Percentiles rank a stretch among this genome's conserved stretches.
phyloP scores from a whole-genome alignment of 805 yeast genomes.

The Candida arabinofermentans region DNA sequence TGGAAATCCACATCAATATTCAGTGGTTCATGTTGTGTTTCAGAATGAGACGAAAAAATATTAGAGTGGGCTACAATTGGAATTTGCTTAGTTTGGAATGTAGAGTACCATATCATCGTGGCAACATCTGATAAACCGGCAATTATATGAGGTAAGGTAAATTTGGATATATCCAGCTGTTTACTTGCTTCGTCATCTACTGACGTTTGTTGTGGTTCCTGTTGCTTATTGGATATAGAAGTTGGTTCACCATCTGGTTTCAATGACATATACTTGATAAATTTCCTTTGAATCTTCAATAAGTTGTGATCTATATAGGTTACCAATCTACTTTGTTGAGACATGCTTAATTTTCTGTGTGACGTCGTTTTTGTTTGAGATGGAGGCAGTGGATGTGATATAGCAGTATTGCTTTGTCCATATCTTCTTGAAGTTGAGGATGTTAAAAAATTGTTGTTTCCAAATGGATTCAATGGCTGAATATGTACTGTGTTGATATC shows the following conservation, averaged over 20 bases:
- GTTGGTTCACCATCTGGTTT: constrained; percentile 21
- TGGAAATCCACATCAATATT: constrained; percentile 10
- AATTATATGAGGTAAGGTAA: constrained; percentile 32
- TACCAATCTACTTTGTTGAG: constrained; percentile 55
- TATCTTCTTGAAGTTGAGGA: constrained; percentile 12
- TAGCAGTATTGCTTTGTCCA: background rate
- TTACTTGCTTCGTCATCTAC: background rate
- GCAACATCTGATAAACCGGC: constrained; percentile 45
- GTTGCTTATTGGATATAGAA: constrained; percentile 1
- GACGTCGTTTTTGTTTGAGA: no score
- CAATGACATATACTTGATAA: constrained; percentile 35
- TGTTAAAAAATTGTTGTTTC: constrained; percentile 17
- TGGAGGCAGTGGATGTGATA: no score
- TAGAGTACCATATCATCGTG: constrained; percentile 60
- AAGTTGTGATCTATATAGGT: constrained; percentile 52
- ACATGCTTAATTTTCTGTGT: constrained; percentile 31
- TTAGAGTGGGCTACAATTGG: constrained; percentile 28
- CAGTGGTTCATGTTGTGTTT: background rate
- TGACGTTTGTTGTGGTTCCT: no score
- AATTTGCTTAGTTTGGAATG: constrained; percentile 31
- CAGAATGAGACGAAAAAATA: background rate
- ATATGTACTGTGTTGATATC: constrained; percentile 11
- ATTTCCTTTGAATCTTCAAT: constrained; percentile 51
- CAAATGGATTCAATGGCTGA: constrained; percentile 29
- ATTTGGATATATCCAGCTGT: constrained; percentile 4